Conservation (phyloP, 495 filamentous ascomycete genomes). For the Apodospora peruviana region DNA sequence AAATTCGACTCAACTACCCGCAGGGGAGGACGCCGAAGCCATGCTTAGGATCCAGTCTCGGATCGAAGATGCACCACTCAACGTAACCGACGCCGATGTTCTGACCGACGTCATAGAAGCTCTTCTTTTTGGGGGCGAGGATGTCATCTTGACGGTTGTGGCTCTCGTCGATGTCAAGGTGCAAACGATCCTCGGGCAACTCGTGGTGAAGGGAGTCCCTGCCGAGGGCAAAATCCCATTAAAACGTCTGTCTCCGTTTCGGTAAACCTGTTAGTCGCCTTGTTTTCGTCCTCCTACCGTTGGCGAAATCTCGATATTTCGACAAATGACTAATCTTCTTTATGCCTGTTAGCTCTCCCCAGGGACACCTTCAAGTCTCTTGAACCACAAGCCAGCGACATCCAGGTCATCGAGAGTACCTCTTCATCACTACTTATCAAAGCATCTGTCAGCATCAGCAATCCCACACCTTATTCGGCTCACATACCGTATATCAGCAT, state of each 20-base stretch:
- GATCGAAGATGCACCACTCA: constrained; percentile 71
- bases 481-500: constrained; percentile 73
- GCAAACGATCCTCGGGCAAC: constrained; percentile 68
- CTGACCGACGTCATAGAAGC: constrained; percentile 70
- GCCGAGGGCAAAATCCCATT: constrained; percentile 79
- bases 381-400: constrained; percentile 53
- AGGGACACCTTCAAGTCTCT: constrained; percentile 41
- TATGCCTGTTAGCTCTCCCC: constrained; percentile 27
- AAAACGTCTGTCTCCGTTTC: constrained; percentile 64
- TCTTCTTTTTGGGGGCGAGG: constrained; percentile 63
- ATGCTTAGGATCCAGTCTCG: constrained; percentile 64
- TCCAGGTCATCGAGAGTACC: constrained; percentile 66
- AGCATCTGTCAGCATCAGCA: constrained; percentile 73
- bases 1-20: constrained; percentile 65
- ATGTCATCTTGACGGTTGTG: constrained; percentile 61
- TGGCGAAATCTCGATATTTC: background rate
- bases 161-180: constrained; percentile 82
- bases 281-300: constrained; percentile 9
- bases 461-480: constrained; percentile 81
- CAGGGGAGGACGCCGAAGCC: constrained; percentile 44
- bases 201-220: constrained; percentile 75
- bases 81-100: constrained; percentile 70
- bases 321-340: background rate
- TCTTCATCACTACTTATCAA: constrained; percentile 60
- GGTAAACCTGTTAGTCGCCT: constrained; percentile 47